A percentile compares a stretch with the other conserved stretches of the same genome.
These are phyloP conservation scores for Phytophthora lateralis DNA, from an alignment of 352 stramenopile genomes.

Conservation along the genomic window DNA sequence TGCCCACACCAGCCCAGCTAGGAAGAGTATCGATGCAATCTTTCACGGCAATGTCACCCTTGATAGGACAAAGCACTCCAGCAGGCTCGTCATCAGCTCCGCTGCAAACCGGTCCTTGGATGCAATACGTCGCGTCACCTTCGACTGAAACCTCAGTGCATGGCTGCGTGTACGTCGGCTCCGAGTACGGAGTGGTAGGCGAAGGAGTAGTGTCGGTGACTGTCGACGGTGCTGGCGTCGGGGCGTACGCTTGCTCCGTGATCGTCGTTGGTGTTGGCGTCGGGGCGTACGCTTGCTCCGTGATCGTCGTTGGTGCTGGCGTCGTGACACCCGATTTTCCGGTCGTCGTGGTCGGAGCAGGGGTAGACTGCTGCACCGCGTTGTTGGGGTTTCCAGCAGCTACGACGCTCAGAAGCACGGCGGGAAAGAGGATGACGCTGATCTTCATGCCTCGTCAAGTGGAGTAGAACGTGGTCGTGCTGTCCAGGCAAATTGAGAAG, in stretches of 20 bases:
- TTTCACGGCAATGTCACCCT: slow-evolving; percentile 53
- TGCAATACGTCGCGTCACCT: slow-evolving; percentile 69
- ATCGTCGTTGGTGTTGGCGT: no score
- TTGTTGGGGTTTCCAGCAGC: slow-evolving; percentile 12
- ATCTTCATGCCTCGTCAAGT: slow-evolving; percentile 28
- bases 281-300: neutral
- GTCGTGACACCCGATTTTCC: neutral
- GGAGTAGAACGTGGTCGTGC: slow-evolving; percentile 16
- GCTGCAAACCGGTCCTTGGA: slow-evolving; percentile 57
- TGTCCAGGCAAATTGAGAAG: slow-evolving; percentile 29
- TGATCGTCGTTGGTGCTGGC: neutral
- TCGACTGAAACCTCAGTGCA: slow-evolving; percentile 63
- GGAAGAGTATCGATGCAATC: slow-evolving; percentile 54
- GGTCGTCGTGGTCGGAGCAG: slow-evolving; percentile 10
- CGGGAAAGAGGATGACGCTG: slow-evolving; percentile 21
- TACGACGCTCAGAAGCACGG: slow-evolving; percentile 15
- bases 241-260: no score
- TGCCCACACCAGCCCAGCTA: slow-evolving; percentile 44
- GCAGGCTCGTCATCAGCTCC: slow-evolving; percentile 39
- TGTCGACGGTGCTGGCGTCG: slow-evolving; percentile 15
- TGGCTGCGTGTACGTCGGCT: slow-evolving; percentile 1
- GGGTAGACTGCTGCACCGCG: slow-evolving; percentile 13
- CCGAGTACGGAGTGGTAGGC: slow-evolving; percentile 1
- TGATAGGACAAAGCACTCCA: slow-evolving; percentile 50
- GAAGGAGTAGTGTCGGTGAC: slow-evolving; percentile 1